Evolutionary conservation across 495 filamentous ascomycete genomes (phyloP).

Genomic region (Aspergillus taichungensis): DNA sequence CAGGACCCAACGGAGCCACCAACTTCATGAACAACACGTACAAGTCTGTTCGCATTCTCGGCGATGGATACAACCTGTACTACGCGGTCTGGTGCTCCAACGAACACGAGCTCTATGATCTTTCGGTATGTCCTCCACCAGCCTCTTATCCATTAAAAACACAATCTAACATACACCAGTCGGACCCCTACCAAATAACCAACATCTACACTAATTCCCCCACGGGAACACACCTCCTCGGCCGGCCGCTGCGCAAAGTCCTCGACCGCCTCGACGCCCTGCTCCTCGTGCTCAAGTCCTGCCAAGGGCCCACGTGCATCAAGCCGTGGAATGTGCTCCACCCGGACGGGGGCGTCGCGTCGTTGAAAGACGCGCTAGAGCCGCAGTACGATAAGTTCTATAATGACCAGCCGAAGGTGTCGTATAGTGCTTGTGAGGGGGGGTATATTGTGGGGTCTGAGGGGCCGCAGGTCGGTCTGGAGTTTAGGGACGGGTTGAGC

Average conservation of each 20-base stretch:
- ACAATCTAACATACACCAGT: conserved; percentile 20
- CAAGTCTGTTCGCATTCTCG: conserved; percentile 50
- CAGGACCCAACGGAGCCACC: conserved; percentile 16
- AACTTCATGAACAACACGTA: conserved; percentile 49
- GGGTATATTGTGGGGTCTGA: conserved; percentile 51
- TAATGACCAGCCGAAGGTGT: conserved; percentile 19
- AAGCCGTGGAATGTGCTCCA: conserved; percentile 53
- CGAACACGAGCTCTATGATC: conserved; percentile 57
- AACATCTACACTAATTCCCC: conserved; percentile 40
- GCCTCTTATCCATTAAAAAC: not conserved
- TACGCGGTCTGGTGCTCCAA: conserved; percentile 61
- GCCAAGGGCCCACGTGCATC: conserved; percentile 46
- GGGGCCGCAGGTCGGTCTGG: conserved; percentile 38
- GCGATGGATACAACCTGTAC: conserved; percentile 46
- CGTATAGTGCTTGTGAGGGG: conserved; percentile 44
- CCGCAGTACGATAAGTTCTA: conserved; percentile 11
- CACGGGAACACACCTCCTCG: conserved; percentile 25
- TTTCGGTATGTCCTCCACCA: conserved; percentile 29
- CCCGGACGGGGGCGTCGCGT: conserved; percentile 32
- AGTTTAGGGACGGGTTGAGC: conserved; percentile 17
- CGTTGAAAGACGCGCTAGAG: conserved; percentile 3
- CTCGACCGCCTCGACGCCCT: conserved; percentile 49
- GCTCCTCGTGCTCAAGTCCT: conserved; percentile 57
- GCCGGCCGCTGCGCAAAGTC: conserved; percentile 35
- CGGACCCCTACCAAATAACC: conserved; percentile 50